phyloP scores from a whole-genome alignment of 305 asterid species.

The Fraxinus angustifolia region DNA sequence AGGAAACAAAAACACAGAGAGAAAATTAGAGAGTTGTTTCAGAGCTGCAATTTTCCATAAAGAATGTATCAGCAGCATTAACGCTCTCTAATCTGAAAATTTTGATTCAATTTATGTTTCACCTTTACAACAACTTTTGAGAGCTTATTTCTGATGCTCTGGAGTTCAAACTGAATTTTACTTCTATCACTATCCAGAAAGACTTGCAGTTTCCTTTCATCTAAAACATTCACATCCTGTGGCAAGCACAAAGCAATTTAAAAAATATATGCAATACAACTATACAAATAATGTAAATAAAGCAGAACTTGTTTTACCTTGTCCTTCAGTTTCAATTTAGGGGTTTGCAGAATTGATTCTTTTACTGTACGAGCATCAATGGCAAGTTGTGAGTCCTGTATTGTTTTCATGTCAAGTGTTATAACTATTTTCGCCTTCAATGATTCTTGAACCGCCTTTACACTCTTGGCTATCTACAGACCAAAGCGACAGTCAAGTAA shows the following conservation, averaged over 20 bases:
- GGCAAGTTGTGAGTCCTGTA: constrained; percentile 57
- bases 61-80: neutral
- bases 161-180: constrained; percentile 68
- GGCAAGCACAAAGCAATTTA: constrained; percentile 18
- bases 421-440: constrained; percentile 59
- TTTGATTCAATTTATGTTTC: constrained; percentile 25
- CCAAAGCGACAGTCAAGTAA: constrained; percentile 17
- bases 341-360: constrained; percentile 64
- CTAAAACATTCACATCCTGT: constrained; percentile 63
- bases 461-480: constrained; percentile 70
- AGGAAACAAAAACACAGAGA: constrained; percentile 9
- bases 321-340: constrained; percentile 63
- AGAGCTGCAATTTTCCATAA: neutral
- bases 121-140: constrained; percentile 79
- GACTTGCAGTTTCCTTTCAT: constrained; percentile 53
- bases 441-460: constrained; percentile 61
- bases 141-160: constrained; percentile 57
- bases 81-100: neutral
- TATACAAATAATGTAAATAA: neutral
- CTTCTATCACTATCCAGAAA: constrained; percentile 42
- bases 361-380: constrained; percentile 63
- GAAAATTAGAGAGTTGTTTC: neutral
- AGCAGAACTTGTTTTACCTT: constrained; percentile 37
- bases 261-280: constrained; percentile 1
- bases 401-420: constrained; percentile 62